Base-by-base conservation (phyloP, 1,284 basidiomycete genomes). In the Afroboletus lepidellus region DNA sequence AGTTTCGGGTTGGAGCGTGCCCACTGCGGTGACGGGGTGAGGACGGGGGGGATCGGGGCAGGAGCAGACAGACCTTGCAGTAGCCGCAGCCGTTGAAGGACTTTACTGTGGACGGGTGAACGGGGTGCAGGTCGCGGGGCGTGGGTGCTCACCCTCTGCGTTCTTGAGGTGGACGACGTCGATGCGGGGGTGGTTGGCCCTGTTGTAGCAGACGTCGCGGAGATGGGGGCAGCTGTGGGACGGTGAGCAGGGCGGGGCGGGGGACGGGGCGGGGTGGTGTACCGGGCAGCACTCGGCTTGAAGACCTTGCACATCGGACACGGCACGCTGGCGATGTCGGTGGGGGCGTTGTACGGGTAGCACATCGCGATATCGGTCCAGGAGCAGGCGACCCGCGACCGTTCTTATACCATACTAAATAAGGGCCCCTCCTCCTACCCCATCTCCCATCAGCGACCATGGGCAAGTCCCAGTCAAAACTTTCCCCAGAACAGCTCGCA, bases 401-500 rank as follows among this genome's bases (percentile, higher is more conserved):
- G 64, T 61, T 69, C 63, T 70, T 67, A 67, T 69, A 70, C 46
- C 36, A 59, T 60, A 58, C 64, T 62, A 68, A 67, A 74, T 70
- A 69, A 70, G 72, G 72, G 4, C 41, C 27, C 39, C 33, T 48
- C 48, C 60, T 30, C 16, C 25, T 24, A 27, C 5, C 44, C 41
- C 15, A 45, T 34, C 32, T 37, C 51, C 59, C 55, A 61, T 13
- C 61, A 53, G 42, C 61, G 57, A 71, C 69, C 71, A 90, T 91
- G 97, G 97, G 97, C 72, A 98, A 98, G 79, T 91, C 92, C 38
- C 94, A 98, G 73, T 93, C 90, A 65, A 99, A 99, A 75, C 83
- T 99, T 46, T 91, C 93, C 16, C 86, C 91, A 36, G 96, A 99
- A 62, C 94, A 99, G 75, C 87, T 99, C 57, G 80, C 87, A 33